These are phyloP conservation scores for Punica granatum DNA, from an alignment of 345 rosid genomes.

Conservation along the genomic window DNA sequence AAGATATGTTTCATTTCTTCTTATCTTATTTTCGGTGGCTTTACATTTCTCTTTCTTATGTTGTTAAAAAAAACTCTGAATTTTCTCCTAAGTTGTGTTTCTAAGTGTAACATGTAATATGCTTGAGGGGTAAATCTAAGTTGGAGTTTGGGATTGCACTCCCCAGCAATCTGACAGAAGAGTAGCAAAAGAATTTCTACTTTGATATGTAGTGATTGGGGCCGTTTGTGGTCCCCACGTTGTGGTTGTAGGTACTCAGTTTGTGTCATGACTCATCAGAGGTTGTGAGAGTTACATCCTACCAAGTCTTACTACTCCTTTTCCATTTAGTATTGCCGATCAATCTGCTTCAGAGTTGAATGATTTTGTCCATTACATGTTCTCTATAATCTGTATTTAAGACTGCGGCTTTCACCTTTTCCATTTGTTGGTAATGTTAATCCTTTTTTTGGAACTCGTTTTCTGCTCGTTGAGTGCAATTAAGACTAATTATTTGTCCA, in stretches of 20 bases:
- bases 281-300: background rate
- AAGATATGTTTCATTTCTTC: no score
- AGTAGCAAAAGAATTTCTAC: background rate
- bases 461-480: no score
- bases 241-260: slow-evolving; percentile 4
- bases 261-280: background rate
- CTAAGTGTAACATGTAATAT: background rate
- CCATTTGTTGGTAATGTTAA: background rate
- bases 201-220: background rate
- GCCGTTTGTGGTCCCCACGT: slow-evolving; percentile 9
- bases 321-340: background rate
- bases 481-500: background rate
- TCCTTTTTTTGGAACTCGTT: no score
- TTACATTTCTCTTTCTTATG: no score
- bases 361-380: background rate
- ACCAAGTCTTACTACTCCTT: background rate
- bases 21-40: no score
- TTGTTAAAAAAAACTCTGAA: no score
- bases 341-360: background rate
- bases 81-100: no score
- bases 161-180: background rate
- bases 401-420: background rate
- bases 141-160: background rate
- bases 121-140: background rate
- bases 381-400: background rate